Conservation (phyloP, 176 grass and related monocot species). For the Carex cristatella region DNA sequence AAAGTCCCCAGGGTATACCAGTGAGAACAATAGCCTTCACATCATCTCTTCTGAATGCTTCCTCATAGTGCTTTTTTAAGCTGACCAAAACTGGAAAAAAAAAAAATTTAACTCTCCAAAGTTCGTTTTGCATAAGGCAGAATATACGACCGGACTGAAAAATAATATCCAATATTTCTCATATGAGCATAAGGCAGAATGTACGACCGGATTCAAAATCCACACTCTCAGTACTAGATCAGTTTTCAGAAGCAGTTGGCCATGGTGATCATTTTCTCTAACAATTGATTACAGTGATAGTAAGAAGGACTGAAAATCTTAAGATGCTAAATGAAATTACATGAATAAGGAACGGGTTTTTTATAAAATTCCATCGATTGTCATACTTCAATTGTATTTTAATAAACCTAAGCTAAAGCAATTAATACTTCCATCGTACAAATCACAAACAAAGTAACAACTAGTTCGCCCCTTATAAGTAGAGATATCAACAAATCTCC, state of each 20-base stretch:
- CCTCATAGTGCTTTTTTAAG: slow-evolving; percentile 41
- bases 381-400: too few species aligned
- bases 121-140: not conserved
- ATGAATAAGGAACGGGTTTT: not conserved
- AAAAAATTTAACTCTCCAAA: not conserved
- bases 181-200: not conserved
- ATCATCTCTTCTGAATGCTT: slow-evolving; percentile 58
- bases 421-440: too few species aligned
- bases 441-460: not conserved
- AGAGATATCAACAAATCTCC: too few species aligned
- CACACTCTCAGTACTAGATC: too few species aligned
- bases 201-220: not conserved
- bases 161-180: not conserved
- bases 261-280: too few species aligned
- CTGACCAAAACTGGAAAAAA: slow-evolving; percentile 49
- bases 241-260: too few species aligned
- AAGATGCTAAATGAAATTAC: not conserved
- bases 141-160: not conserved
- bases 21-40: slow-evolving; percentile 83
- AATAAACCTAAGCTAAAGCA: too few species aligned
- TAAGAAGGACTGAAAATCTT: too few species aligned
- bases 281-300: not conserved
- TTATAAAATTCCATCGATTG: not conserved
- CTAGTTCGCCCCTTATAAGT: too few species aligned
- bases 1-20: slow-evolving; percentile 32